Evolutionary conservation across 306 rosid species (phyloP).

Genomic region (Casuarina glauca): DNA sequence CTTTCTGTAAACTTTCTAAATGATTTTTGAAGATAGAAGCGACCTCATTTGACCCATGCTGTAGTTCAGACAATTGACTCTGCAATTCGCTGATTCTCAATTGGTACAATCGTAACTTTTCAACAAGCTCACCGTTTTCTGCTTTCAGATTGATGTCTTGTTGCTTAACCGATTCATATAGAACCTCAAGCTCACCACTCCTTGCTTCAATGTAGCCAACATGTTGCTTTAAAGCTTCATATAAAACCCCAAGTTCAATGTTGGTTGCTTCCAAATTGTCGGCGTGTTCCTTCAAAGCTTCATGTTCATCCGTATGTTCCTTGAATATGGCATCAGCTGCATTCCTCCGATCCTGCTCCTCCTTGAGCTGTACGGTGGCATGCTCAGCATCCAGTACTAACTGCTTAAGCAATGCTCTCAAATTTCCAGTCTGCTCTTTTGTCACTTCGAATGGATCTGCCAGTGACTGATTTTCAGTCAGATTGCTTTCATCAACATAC

Average conservation of each 20-base stretch:
- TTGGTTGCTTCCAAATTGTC: constrained; percentile 61
- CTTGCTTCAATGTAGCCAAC: constrained; percentile 48
- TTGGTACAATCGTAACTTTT: constrained; percentile 55
- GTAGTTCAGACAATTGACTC: constrained; percentile 49
- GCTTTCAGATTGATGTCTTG: constrained; percentile 43
- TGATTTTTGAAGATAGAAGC: constrained; percentile 54
- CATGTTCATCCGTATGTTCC: constrained; percentile 52
- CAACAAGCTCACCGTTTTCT: constrained; percentile 51
- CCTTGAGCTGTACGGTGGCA: constrained; percentile 53
- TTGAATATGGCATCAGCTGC: constrained; percentile 37
- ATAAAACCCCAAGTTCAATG: constrained; percentile 72
- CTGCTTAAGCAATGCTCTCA: constrained; percentile 59
- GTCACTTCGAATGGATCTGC: constrained; percentile 45
- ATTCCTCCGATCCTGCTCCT: constrained; percentile 59
- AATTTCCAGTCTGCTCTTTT: constrained; percentile 53
- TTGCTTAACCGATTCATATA: constrained; percentile 50
- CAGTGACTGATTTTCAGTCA: constrained; percentile 37
- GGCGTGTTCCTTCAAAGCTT: constrained; percentile 60
- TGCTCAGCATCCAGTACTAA: constrained; percentile 54
- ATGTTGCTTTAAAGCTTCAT: constrained; percentile 60
- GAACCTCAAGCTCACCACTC: constrained; percentile 55
- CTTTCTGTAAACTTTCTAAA: constrained; percentile 65
- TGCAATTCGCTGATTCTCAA: constrained; percentile 56
- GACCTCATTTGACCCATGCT: constrained; percentile 56
- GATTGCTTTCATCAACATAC: constrained; percentile 44